Conservation (phyloP, 345 rosid genomes). For the Cochlearia excelsa region DNA sequence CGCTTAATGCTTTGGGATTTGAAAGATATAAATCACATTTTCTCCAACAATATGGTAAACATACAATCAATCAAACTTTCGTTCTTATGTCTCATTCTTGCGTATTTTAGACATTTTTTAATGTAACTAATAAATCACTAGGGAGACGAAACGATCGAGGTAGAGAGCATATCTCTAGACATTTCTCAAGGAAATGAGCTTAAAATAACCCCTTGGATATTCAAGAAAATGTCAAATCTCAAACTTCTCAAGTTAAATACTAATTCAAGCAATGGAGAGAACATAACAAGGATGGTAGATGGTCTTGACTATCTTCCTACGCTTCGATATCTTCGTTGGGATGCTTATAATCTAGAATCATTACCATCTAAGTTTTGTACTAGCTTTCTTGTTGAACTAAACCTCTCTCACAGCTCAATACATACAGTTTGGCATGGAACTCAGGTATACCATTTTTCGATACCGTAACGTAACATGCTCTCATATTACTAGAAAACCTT, state of each 20-base stretch:
- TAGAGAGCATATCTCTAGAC: slow-evolving; percentile 32
- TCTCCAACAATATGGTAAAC: slow-evolving; percentile 22
- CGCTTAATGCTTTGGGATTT: slow-evolving; percentile 35
- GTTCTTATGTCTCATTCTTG: not conserved
- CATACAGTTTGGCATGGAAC: slow-evolving; percentile 28
- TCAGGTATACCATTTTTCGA: slow-evolving; percentile 13
- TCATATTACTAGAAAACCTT: too few species aligned
- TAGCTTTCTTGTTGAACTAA: slow-evolving; percentile 26
- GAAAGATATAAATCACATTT: slow-evolving; percentile 25
- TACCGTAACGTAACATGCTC: too few species aligned
- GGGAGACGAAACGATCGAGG: slow-evolving; percentile 27
- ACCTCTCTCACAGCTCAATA: slow-evolving; percentile 30
- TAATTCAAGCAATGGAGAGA: slow-evolving; percentile 18
- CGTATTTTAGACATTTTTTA: not conserved
- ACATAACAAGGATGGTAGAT: slow-evolving; percentile 19
- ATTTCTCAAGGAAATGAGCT: slow-evolving; percentile 22
- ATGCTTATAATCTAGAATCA: slow-evolving; percentile 14
- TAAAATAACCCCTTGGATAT: slow-evolving; percentile 10
- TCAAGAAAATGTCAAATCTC: slow-evolving; percentile 30
- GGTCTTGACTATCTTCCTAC: slow-evolving; percentile 21
- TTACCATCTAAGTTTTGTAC: slow-evolving; percentile 28
- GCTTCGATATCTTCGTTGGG: slow-evolving; percentile 28
- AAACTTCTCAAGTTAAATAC: slow-evolving; percentile 19
- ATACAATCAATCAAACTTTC: not conserved
- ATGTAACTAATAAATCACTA: not conserved